Evolutionary conservation across 805 yeast species (phyloP), one percentile per base, ranked within the genome.

Genomic region (Metschnikowia matae): DNA sequence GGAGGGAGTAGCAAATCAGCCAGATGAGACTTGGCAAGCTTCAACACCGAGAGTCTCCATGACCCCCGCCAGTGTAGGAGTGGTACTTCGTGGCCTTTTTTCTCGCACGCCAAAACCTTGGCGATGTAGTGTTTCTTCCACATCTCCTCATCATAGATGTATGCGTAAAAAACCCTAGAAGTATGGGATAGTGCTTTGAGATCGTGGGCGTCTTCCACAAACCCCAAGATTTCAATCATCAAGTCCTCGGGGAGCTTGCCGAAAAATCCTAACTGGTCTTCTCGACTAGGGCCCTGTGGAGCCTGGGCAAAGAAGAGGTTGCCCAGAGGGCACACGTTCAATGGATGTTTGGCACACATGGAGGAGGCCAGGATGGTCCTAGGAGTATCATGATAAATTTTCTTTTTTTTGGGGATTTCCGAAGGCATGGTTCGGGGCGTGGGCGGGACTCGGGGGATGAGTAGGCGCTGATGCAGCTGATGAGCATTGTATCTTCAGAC

Each of bases 81-180:
- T 53, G 54, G 55, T 11, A 54, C 44, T 26, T 54, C 44, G 1
- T n/a, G 48, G 38, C 49, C 57, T 15, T 31, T 41, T 33, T 54
- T 55, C 42, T 58, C 52, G 8, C 48, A 36, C 13, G 44, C 33
- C 34, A 51, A 49, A 6, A 40, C 48, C 36, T 48, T 48, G 14
- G 52, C 38, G 20, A 51, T 68, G 60, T 83, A 82, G 42, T 84
- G 50, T 49, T 73, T 77, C 59, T 85, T 85, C 97, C 97, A 90
- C 21, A 86, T 57, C 46, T 89, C 96, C 55, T 89, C 96, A 60
- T 82, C 85, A 61, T 81, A 83, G 11, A 82, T 61, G 62, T 80
- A 86, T 0, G 92, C 95, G 65, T 84, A 88, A 61, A 85, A 66
- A 5, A 83, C 74, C 51, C 85, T 77, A 3, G 95, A 87, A 2